Base-by-base conservation (phyloP, 139 green algal species). In the Micractinium sp. region DNA sequence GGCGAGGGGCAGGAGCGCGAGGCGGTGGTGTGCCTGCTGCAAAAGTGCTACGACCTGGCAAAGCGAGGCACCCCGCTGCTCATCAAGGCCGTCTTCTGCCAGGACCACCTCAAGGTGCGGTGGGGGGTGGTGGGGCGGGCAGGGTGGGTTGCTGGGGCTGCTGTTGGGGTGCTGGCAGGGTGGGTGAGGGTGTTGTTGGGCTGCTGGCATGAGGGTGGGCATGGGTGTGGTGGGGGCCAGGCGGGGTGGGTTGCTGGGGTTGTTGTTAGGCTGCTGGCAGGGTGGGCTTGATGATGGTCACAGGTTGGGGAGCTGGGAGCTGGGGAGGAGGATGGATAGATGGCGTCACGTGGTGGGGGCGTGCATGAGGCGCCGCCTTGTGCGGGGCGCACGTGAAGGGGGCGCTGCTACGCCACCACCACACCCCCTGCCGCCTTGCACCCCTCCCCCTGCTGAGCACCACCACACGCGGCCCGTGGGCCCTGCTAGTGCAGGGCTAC, bases 61-160 rank as follows among this genome's bases (percentile, higher is more conserved):
- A 38, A 67, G 38, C 87, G 89, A 27, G 93, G 93, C 41, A 87
- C 86, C n/a, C 94, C 95, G 1, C 93, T 99, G 77, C 75, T 92
- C 56, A 99, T 99, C 93, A 97, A 98, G 88, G 96, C 94, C n/a
- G 97, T 93, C n/a, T 92, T 98, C 36, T 91, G 91, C 33, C 93
- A 98, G 85, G 98, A 99, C 91, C 95, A 99, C 89, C 90, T 99
- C 31, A 98, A 98, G 94, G 94, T 94, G 86, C 0, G 90, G 0
- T n/a, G 56, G 20, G 9, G 47, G 47, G 47, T 56, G 47, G 47
- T 5, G 47, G 47, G 19, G 14, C 56, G 19, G n/a, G 19, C 31
- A 23, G 56, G 78, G 22, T 41, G 38, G n/a, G n/a, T n/a, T n/a
- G n/a, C n/a, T n/a, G n/a, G 47, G 47, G 47, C 47, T 56, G 47